These are phyloP conservation scores for Pythium plurisporium DNA, from an alignment of 352 stramenopile species.

Conservation along the genomic window DNA sequence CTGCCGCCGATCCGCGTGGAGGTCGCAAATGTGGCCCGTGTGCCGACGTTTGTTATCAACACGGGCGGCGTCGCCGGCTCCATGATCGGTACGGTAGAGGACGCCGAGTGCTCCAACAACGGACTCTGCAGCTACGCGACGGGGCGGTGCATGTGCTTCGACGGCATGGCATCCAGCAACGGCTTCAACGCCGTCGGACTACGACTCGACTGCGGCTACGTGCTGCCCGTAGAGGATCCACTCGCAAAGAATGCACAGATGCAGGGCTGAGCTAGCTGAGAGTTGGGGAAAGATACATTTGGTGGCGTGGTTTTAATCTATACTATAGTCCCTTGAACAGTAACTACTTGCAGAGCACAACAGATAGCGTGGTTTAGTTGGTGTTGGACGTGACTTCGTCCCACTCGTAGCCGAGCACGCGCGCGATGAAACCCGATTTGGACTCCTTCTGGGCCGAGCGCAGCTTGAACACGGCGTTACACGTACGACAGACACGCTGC, in stretches of 20 bases:
- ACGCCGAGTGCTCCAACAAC: constrained; percentile 72
- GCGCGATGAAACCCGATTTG: constrained; percentile 81
- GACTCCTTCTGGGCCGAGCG: constrained; percentile 74
- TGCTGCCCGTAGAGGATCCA: constrained; percentile 36
- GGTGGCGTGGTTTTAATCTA: not conserved
- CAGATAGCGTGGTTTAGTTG: no score
- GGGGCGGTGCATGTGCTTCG: constrained; percentile 57
- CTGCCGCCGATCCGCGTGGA: constrained; percentile 43
- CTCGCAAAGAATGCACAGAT: constrained; percentile 27
- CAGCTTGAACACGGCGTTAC: constrained; percentile 85
- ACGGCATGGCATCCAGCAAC: constrained; percentile 68
- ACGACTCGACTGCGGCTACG: constrained; percentile 57
- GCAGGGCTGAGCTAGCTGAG: not conserved
- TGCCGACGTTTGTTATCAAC: constrained; percentile 51
- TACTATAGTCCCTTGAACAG: not conserved
- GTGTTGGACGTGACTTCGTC: constrained; percentile 75
- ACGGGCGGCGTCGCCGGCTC: constrained; percentile 47
- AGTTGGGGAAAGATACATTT: not conserved
- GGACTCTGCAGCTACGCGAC: constrained; percentile 55
- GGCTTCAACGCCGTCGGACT: constrained; percentile 41
- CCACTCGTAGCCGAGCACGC: constrained; percentile 82
- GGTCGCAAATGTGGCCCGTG: constrained; percentile 24
- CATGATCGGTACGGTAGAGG: constrained; percentile 57
- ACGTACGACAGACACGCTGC: constrained; percentile 80
- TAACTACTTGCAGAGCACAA: no score